phyloP scores from a whole-genome alignment of 805 yeast genomes.

The Teunomyces tritomae region DNA sequence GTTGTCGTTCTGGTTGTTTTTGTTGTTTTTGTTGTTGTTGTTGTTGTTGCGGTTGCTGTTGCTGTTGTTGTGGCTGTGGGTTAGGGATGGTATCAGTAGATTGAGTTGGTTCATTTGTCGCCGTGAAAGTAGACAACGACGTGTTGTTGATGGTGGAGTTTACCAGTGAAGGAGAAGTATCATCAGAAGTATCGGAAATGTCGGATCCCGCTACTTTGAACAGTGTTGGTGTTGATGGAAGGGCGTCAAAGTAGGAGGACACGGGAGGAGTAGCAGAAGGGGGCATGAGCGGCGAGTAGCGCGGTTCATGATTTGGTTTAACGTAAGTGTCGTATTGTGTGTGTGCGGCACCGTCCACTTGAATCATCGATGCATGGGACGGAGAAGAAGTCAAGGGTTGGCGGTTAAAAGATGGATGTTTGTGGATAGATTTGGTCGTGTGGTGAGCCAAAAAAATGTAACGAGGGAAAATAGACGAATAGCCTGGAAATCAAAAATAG shows the following conservation, averaged over 20 bases:
- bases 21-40: not conserved
- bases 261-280: not conserved
- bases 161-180: constrained; percentile 24
- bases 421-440: constrained; percentile 3
- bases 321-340: constrained; percentile 1
- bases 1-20: not conserved
- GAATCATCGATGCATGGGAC: constrained; percentile 5
- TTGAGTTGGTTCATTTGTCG: too few relatives aligned
- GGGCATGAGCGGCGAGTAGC: not conserved
- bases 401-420: not conserved
- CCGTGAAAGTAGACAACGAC: not conserved
- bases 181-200: constrained; percentile 21
- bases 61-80: not conserved
- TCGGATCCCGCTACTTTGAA: constrained; percentile 24
- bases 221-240: constrained; percentile 25
- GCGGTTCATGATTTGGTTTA: not conserved
- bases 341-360: constrained; percentile 4
- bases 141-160: constrained; percentile 7
- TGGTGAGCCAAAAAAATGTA: not conserved
- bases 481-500: not conserved
- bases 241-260: constrained; percentile 7
- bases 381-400: not conserved
- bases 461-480: not conserved
- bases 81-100: not conserved
- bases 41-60: not conserved